Evolutionary conservation across 345 rosid species (phyloP).

Genomic region (Corymbia maculata): DNA sequence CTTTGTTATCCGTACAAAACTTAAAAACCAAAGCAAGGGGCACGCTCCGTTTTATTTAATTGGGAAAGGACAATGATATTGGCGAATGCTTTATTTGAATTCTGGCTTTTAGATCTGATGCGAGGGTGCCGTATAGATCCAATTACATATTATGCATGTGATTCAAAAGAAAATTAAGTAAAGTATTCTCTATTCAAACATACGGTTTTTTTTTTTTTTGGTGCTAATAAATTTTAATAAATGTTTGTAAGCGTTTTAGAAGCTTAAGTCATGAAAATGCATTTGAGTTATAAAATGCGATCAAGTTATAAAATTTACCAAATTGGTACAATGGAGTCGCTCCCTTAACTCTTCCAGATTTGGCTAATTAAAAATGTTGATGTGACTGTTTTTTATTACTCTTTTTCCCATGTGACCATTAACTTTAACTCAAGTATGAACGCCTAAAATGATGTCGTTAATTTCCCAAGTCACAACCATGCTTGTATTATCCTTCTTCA

Average conservation of each 20-base stretch:
- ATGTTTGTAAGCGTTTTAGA: not conserved
- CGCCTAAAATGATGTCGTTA: not conserved
- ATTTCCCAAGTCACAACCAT: too few species aligned
- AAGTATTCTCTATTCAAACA: not conserved
- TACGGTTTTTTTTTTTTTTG: not conserved
- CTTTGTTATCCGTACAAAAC: not conserved
- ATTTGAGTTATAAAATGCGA: not conserved
- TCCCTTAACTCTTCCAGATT: rapidly evolving
- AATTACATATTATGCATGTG: not conserved
- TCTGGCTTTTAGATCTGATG: not conserved
- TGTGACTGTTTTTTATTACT: too few species aligned
- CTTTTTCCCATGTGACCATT: not conserved
- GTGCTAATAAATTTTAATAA: not conserved
- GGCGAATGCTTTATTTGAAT: not conserved
- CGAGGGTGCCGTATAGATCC: not conserved
- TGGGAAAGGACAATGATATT: not conserved
- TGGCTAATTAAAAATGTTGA: not conserved
- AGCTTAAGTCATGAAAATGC: rapidly evolving
- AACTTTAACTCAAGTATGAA: not conserved
- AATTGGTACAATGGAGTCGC: too few species aligned
- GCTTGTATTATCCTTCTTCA: too few species aligned
- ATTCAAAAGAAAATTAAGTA: not conserved
- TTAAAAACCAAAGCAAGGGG: not conserved
- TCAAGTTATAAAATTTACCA: not conserved
- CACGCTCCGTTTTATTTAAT: not conserved